These are phyloP conservation scores for Lasiodiplodia theobromae DNA, from an alignment of 2,329 filamentous ascomycete genomes.

Conservation along the genomic window DNA sequence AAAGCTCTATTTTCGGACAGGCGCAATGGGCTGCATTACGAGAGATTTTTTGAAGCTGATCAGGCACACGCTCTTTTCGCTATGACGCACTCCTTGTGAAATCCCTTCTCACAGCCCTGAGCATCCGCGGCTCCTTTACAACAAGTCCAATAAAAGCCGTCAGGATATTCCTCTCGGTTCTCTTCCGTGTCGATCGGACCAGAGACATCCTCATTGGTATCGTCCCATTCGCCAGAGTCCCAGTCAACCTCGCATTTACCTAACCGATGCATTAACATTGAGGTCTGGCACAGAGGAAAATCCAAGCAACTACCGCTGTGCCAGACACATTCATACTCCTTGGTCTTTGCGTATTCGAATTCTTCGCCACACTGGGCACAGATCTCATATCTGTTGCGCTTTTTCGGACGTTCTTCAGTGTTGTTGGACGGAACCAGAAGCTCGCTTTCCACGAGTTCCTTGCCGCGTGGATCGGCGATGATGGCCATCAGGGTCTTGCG, in stretches of 20 bases:
- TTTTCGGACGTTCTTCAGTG: background rate
- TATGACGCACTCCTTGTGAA: background rate
- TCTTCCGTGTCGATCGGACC: conserved; percentile 38
- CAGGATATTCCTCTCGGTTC: conserved; percentile 36
- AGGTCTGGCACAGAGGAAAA: background rate
- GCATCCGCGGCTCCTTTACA: conserved; percentile 34
- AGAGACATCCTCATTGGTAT: conserved; percentile 33
- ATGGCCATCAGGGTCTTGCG: background rate
- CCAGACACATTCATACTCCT: background rate
- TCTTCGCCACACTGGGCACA: conserved; percentile 5
- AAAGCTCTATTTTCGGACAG: too few relatives aligned
- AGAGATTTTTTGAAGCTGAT: background rate
- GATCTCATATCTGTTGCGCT: background rate
- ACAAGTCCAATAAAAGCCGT: conserved; percentile 42
- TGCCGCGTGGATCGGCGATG: background rate
- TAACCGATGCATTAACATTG: background rate
- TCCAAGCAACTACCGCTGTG: background rate
- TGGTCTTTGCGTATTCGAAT: background rate
- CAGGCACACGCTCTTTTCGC: background rate
- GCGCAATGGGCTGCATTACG: too few relatives aligned
- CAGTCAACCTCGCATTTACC: background rate
- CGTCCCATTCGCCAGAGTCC: conserved; percentile 11
- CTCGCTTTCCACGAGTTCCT: background rate
- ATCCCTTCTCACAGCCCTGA: conserved; percentile 32
- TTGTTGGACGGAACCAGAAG: background rate